phyloP scores from a whole-genome alignment of 768 basidiomycete species.

The Mycena crocata region DNA sequence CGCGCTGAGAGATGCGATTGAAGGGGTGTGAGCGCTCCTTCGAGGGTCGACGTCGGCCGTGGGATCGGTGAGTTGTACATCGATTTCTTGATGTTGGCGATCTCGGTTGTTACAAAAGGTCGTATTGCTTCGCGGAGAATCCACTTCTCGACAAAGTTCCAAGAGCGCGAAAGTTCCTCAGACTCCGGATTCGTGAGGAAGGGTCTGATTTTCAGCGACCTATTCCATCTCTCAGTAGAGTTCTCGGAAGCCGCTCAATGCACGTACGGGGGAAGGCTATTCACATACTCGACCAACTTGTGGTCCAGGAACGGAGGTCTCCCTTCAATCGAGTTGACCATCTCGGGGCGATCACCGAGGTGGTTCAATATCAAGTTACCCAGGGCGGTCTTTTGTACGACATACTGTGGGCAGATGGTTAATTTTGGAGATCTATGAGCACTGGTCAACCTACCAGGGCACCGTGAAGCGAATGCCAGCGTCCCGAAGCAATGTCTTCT shows the following conservation, averaged over 20 bases:
- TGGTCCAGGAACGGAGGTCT: conserved; percentile 12
- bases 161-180: background rate
- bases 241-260: no score
- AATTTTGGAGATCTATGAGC: background rate
- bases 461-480: conserved; percentile 11
- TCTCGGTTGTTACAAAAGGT: conserved; percentile 11
- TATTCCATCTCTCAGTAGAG: background rate
- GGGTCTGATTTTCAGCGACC: conserved; percentile 11
- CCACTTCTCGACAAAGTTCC: conserved; percentile 17
- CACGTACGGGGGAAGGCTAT: conserved; percentile 8
- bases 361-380: conserved; percentile 11
- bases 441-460: background rate
- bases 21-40: conserved; percentile 2
- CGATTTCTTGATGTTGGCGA: background rate
- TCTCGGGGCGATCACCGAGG: conserved; percentile 11
- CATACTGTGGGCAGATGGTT: background rate
- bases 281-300: conserved; percentile 17
- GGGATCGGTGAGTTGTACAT: conserved; percentile 19
- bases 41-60: conserved; percentile 1
- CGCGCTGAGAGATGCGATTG: conserved; percentile 1
- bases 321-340: conserved; percentile 13
- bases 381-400: conserved; percentile 5
- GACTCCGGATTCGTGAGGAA: background rate
- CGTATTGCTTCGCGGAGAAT: conserved; percentile 6
- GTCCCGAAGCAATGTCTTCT: conserved; percentile 7